Conservation (phyloP, 1,139 yeast genomes). For the Yamadazyma songkhlaensis region DNA sequence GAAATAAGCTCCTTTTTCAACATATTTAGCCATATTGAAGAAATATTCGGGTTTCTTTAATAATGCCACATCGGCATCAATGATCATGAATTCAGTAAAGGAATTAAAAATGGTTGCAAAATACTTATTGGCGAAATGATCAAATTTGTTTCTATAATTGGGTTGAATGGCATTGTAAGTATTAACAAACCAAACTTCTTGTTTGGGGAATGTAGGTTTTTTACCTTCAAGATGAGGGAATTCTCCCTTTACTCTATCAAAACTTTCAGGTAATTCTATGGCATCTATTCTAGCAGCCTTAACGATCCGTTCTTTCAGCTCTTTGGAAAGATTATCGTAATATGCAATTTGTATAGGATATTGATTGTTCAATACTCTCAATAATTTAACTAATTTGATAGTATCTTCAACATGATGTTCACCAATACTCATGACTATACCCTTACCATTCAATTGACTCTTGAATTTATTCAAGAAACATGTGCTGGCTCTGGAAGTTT, state of each 20-base stretch:
- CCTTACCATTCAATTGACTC: conserved; percentile 40
- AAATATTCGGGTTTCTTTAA: conserved; percentile 28
- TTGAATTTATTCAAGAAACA: conserved; percentile 43
- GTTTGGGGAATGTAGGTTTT: conserved; percentile 26
- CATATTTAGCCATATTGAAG: conserved; percentile 26
- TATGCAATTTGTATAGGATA: conserved; percentile 57
- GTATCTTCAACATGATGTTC: conserved; percentile 45
- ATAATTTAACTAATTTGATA: conserved; percentile 38
- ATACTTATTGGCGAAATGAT: conserved; percentile 27
- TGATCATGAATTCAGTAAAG: conserved; percentile 29
- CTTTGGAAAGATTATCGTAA: conserved; percentile 26
- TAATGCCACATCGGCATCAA: conserved; percentile 35
- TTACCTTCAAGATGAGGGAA: conserved; percentile 28
- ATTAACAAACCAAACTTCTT: conserved; percentile 38
- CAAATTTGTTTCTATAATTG: conserved; percentile 23
- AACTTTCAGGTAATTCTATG: conserved; percentile 24
- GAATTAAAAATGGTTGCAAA: conserved; percentile 34
- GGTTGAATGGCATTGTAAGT: conserved; percentile 24
- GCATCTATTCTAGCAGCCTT: conserved; percentile 28
- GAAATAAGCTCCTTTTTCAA: conserved; percentile 28
- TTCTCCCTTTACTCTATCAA: conserved; percentile 17
- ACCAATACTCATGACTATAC: conserved; percentile 50
- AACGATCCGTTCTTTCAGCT: conserved; percentile 22
- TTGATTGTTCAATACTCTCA: conserved; percentile 44
- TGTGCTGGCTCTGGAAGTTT: conserved; percentile 15